A percentile compares a stretch with the other conserved stretches of the same genome.
phyloP scores from a whole-genome alignment of 2,329 filamentous ascomycete genomes.

The Neocucurbitaria cava region DNA sequence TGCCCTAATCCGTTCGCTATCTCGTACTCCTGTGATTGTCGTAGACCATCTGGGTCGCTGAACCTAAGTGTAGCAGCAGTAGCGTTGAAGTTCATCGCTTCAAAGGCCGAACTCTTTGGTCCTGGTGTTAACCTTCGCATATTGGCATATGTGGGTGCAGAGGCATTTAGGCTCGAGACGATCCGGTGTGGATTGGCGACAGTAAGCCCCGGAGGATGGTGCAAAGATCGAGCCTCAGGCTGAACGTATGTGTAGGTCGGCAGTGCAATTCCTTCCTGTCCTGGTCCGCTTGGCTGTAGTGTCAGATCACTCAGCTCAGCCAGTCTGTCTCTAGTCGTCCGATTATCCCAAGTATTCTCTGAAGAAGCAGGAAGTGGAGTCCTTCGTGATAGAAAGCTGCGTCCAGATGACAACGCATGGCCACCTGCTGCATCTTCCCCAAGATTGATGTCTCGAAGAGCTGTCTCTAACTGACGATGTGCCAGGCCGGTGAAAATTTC shows the following conservation, averaged over 20 bases:
- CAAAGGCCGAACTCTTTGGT: constrained; percentile 12
- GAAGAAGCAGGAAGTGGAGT: constrained; percentile 5
- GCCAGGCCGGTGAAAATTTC: constrained; percentile 4
- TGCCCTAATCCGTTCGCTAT: constrained; percentile 34
- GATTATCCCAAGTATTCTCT: constrained; percentile 5
- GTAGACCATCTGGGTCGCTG: constrained; percentile 37
- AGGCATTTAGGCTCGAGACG: constrained; percentile 23
- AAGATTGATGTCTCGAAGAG: constrained; percentile 25
- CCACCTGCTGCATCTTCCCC: constrained; percentile 29
- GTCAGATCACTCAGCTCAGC: constrained; percentile 15
- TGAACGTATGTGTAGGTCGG: constrained; percentile 14
- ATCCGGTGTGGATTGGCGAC: constrained; percentile 31
- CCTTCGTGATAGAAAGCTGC: background rate
- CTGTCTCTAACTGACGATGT: constrained; percentile 1
- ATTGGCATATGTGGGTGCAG: constrained; percentile 22
- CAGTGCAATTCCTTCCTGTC: constrained; percentile 42
- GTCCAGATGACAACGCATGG: background rate
- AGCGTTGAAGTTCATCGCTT: constrained; percentile 13
- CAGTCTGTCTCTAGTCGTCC: background rate
- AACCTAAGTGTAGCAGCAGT: constrained; percentile 23
- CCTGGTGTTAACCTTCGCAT: background rate
- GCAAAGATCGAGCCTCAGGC: constrained; percentile 15
- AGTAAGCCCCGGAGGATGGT: constrained; percentile 23
- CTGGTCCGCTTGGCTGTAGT: constrained; percentile 17
- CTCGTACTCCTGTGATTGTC: constrained; percentile 19